Conservation (phyloP, 2,329 filamentous ascomycete species). For the Ceratocystis diversiconidia region DNA sequence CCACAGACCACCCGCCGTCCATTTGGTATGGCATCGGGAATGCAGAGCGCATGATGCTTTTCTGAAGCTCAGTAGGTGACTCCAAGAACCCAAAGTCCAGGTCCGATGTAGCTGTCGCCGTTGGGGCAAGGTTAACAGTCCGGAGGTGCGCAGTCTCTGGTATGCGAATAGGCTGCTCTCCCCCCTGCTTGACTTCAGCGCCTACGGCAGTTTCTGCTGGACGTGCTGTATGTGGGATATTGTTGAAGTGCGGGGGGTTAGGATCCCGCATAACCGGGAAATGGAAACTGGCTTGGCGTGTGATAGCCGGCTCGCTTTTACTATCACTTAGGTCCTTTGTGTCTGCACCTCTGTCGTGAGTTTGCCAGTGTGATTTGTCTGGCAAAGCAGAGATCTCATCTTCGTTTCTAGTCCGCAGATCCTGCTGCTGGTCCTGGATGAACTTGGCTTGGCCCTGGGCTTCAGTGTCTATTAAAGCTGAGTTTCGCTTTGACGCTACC, state of each 20-base stretch:
- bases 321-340: background rate
- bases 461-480: constrained; percentile 67
- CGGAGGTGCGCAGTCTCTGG: constrained; percentile 46
- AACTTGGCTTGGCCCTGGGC: constrained; percentile 65
- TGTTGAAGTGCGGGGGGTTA: constrained; percentile 44
- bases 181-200: constrained; percentile 18
- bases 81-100: constrained; percentile 71
- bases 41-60: constrained; percentile 78
- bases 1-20: constrained; percentile 74
- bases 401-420: constrained; percentile 68
- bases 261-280: constrained; percentile 40
- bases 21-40: constrained; percentile 57
- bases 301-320: background rate
- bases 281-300: constrained; percentile 38
- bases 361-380: constrained; percentile 30
- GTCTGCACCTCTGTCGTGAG: background rate
- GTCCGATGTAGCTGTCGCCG: constrained; percentile 35
- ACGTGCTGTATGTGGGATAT: constrained; percentile 32
- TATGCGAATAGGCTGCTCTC: constrained; percentile 27
- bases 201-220: background rate
- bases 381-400: constrained; percentile 74
- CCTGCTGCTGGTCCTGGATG: constrained; percentile 62
- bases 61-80: constrained; percentile 77
- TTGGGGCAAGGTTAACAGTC: constrained; percentile 29
- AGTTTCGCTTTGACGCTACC: constrained; percentile 76